Conservation (phyloP, 2,329 filamentous ascomycete species). For the Onygena corvina region DNA sequence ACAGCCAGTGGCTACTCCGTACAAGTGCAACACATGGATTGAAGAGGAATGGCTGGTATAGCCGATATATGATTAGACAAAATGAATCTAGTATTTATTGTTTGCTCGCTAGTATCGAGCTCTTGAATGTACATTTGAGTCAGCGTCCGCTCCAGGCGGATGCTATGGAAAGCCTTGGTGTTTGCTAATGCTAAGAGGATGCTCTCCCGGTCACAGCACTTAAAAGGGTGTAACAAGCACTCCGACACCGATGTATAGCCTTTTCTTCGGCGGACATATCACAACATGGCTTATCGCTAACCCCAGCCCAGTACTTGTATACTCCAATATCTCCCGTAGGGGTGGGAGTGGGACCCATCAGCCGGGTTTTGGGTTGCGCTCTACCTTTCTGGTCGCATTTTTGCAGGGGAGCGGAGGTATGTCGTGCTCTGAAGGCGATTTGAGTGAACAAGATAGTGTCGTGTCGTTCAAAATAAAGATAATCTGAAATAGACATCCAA, state of each 20-base stretch:
- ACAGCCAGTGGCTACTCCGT: background rate
- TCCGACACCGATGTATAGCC: background rate
- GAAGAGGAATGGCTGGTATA: no score
- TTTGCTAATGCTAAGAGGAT: background rate
- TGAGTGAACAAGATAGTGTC: background rate
- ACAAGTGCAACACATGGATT: no score
- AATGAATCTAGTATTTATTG: background rate
- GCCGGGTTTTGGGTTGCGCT: background rate
- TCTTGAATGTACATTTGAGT: background rate
- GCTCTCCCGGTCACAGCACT: background rate
- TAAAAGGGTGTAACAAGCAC: background rate
- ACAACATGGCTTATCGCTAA: background rate
- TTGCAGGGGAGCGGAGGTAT: background rate
- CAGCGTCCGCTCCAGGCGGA: background rate
- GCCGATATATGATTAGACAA: no score
- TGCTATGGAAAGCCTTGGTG: background rate
- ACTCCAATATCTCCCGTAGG: background rate
- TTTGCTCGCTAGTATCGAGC: background rate
- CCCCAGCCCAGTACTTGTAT: background rate
- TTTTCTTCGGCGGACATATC: background rate
- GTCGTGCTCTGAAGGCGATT: background rate
- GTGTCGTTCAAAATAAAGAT: background rate
- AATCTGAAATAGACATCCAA: background rate
- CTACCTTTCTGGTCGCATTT: background rate
- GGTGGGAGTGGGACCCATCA: background rate